These are phyloP conservation scores for Amanita subjunquillea DNA, from an alignment of 768 basidiomycete genomes.

Conservation along the genomic window DNA sequence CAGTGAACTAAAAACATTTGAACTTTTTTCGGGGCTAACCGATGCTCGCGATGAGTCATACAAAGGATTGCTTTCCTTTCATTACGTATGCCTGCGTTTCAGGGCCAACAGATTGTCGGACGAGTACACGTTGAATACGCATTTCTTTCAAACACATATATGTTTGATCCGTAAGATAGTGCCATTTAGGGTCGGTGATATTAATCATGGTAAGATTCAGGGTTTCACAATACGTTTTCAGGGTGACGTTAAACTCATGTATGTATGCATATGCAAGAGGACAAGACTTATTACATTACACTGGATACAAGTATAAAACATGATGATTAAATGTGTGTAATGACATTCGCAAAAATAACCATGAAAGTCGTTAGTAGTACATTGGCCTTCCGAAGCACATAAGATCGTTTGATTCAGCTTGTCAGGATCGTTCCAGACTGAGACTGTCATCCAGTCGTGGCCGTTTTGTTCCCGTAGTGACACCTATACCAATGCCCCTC, in stretches of 20 bases:
- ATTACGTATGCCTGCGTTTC: neutral
- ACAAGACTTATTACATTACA: constrained; percentile 5
- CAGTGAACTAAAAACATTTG: constrained; percentile 33
- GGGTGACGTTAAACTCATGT: neutral
- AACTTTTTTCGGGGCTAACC: neutral
- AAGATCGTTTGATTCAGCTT: neutral
- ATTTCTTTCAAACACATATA: neutral
- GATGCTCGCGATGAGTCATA: neutral
- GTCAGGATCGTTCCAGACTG: constrained; percentile 15
- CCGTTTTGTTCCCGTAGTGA: constrained; percentile 30
- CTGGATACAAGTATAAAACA: constrained; percentile 8
- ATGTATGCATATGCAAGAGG: neutral
- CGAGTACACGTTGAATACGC: constrained; percentile 2
- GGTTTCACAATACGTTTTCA: neutral
- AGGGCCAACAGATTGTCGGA: neutral
- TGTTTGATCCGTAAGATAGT: no score
- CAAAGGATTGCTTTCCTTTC: neutral
- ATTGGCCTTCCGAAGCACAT: constrained; percentile 4
- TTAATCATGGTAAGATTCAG: neutral
- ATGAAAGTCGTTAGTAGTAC: constrained; percentile 1
- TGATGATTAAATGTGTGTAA: constrained; percentile 1
- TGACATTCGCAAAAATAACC: constrained; percentile 2
- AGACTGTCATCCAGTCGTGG: constrained; percentile 46
- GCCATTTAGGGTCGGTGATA: neutral
- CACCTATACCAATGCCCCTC: constrained; percentile 52